These are phyloP conservation scores for Neofusicoccum ribis DNA, from an alignment of 2,329 filamentous ascomycete genomes.

Conservation along the genomic window DNA sequence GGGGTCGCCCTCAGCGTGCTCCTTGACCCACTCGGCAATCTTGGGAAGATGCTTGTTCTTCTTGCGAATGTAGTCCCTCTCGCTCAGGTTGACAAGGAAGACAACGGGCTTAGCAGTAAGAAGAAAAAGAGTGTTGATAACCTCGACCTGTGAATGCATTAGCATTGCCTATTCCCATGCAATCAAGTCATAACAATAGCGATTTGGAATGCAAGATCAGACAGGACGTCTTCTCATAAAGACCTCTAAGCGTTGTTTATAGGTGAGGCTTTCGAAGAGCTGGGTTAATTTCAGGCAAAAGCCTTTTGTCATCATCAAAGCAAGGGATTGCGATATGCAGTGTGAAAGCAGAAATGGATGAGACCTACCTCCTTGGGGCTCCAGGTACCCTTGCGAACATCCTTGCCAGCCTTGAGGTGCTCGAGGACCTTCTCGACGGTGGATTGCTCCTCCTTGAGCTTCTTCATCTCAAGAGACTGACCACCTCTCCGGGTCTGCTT, in stretches of 20 bases:
- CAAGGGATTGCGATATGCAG: background rate
- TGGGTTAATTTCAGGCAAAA: conserved; percentile 88
- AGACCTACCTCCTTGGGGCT: conserved; percentile 85
- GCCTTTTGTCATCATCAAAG: conserved; percentile 97
- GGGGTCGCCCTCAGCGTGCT: conserved; percentile 81
- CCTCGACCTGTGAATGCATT: conserved; percentile 70
- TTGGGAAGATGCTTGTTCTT: conserved; percentile 99
- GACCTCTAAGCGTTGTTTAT: conserved; percentile 70
- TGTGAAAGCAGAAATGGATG: conserved; percentile 22
- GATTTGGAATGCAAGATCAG: conserved; percentile 55
- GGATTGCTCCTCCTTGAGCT: conserved; percentile 89
- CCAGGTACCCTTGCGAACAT: conserved; percentile 91
- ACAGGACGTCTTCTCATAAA: conserved; percentile 82
- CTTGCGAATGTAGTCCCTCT: conserved; percentile 95
- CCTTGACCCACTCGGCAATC: conserved; percentile 93
- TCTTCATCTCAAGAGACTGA: conserved; percentile 97
- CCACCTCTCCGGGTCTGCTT: conserved; percentile 96
- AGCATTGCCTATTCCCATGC: conserved; percentile 25
- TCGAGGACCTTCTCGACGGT: conserved; percentile 87
- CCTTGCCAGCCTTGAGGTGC: conserved; percentile 83
- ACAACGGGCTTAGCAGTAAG: conserved; percentile 96
- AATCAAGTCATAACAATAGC: background rate
- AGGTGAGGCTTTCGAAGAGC: conserved; percentile 93
- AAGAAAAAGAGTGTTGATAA: conserved; percentile 95
- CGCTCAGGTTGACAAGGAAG: conserved; percentile 93